Evolutionary conservation across 2,329 filamentous ascomycete species (phyloP), one percentile per base, ranked within the genome.

Genomic region (Diaporthe eres): DNA sequence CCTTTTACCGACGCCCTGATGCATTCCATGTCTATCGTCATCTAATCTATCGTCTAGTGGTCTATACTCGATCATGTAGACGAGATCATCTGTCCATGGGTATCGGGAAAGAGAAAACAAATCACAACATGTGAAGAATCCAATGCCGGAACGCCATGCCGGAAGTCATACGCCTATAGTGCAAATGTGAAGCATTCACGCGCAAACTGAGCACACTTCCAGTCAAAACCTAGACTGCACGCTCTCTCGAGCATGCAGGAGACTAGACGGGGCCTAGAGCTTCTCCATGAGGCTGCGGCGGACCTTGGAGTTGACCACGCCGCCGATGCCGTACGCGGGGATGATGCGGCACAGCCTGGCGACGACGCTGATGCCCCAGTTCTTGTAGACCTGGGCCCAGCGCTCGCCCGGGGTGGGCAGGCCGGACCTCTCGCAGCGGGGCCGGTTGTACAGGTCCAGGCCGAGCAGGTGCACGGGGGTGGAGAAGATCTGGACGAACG

Each of bases 391-490:
- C 72, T 91, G 89, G 0, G 84, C 81, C 82, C 90, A 89, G n/a
- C 96, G 87, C n/a, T 95, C 91, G 28, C 83, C 82, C 85, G 90
- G 89, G 2, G 85, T 83, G 6, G 80, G 78, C 28, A 57, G 47
- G 3, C 57, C 74, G 86, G 77, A 3, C 84, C 86, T 9, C 81
- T 80, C 1, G 82, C 84, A 67, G 85, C 87, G 31, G 86, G 89
- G 86, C 2, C 95, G 87, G 82, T 98, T 98, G 83, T 98, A 98
- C 77, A 98, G 80, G 85, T 98, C 95, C 80, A 98, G 82, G 0
- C 96, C 96, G 10, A 97, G 89, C 71, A 98, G 85, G 85, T 98
- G 96, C 82, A 97, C 86, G 1, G 96, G 95, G 17, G 96, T 98
- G 77, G 92, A 95, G 71, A 94, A 79, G 63, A 97, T 82, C 85